Base-by-base conservation (phyloP, 1,284 basidiomycete genomes). In the Ceraceosorus guamensis region DNA sequence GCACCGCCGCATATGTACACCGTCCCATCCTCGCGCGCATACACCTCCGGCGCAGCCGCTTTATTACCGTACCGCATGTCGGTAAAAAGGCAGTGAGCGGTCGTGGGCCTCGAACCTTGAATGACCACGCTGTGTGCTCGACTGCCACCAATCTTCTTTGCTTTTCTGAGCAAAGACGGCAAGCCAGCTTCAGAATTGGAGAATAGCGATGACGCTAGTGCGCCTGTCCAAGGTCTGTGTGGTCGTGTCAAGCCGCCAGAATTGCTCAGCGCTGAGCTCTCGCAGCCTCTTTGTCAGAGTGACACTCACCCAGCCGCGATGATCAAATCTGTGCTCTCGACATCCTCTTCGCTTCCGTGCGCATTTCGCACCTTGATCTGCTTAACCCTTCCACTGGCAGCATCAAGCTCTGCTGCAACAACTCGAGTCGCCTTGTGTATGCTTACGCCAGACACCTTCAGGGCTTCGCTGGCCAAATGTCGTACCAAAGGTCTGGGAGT, bases 401-500 rank as follows among this genome's bases (percentile, higher is more conserved):
- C 56, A 24, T 59, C 47, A 41, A 66, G 59, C n/a, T 47, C 52
- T 34, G 71, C 47, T 0, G 61, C 52, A 2, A 55, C 66, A 2
- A 70, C 78, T 5, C 67, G 68, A 5, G 76, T 66, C 52, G 56
- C 75, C 41, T 71, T 68, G 60, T 77, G 78, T 63, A 76, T 67
- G 41, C 76, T 70, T 13, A 81, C 79, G n/a, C 79, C 79, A 16
- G 68, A 78, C 54, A 48, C 67, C 58, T 51, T 66, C 53, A 30
- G 75, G 45, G 48, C 63, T 32, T 87, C 79, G 6, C 83, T 80
- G 62, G 87, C 82, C 79, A 95, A 85, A 68, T 83, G 85, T 14
- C 82, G 83, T 0, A 89, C 89, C 76, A 95, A 87, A 5, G 83
- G 80, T 65, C 84, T 84, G 0, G 89, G 89, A 60, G 89, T 86